These are phyloP conservation scores for Eucalyptus regnans DNA, from an alignment of 345 rosid species.

Conservation along the genomic window DNA sequence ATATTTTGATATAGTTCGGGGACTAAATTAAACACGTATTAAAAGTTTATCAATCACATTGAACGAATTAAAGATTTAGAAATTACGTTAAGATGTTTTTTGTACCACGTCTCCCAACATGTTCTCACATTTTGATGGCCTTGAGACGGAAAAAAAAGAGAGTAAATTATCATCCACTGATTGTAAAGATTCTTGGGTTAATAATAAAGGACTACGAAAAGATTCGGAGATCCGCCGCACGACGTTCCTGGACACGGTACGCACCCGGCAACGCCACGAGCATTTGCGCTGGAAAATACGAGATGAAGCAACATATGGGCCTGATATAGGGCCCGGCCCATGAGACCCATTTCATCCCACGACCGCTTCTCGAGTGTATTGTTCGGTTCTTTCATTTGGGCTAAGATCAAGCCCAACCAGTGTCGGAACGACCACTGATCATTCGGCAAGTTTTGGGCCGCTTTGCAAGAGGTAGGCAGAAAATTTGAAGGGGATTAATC, in stretches of 20 bases:
- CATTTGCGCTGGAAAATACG: not conserved
- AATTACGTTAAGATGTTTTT: no score
- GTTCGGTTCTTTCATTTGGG: not conserved
- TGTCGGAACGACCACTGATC: not conserved
- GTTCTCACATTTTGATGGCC: not conserved
- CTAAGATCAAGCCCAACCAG: not conserved
- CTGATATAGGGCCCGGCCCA: not conserved
- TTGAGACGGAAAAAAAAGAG: not conserved
- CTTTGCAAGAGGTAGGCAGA: not conserved
- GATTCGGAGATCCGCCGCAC: not conserved
- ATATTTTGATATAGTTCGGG: no score
- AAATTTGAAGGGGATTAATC: not conserved
- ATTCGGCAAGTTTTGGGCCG: not conserved
- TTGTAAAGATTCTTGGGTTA: not conserved
- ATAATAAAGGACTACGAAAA: not conserved
- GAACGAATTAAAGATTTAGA: no score
- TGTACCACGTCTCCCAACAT: rapidly evolving
- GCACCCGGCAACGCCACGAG: not conserved
- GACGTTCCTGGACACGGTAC: not conserved
- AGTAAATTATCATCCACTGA: not conserved
- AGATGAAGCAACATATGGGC: not conserved
- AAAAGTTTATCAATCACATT: rapidly evolving
- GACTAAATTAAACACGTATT: rapidly evolving
- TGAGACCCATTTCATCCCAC: not conserved
- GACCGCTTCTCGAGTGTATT: not conserved